These are phyloP conservation scores for Cryptococcus wingfieldii DNA, from an alignment of 1,284 basidiomycete species.

Conservation along the genomic window DNA sequence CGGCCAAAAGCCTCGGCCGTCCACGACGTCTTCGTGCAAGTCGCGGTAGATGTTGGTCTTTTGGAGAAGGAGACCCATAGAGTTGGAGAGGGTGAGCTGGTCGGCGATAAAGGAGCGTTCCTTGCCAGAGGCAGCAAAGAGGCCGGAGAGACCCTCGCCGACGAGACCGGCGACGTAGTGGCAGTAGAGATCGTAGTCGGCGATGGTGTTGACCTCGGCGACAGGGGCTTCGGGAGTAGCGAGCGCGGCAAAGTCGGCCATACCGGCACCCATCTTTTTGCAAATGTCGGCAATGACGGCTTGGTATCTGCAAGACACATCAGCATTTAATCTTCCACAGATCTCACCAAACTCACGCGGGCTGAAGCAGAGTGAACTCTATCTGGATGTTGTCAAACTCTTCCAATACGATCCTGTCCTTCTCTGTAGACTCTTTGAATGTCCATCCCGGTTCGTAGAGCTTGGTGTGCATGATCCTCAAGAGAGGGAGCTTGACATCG, in stretches of 20 bases:
- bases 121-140: constrained; percentile 84
- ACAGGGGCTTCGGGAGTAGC: constrained; percentile 65
- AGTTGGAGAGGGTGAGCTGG: constrained; percentile 85
- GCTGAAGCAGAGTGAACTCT: constrained; percentile 68
- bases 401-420: constrained; percentile 80
- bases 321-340: not conserved
- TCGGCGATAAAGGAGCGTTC: constrained; percentile 71
- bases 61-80: constrained; percentile 94
- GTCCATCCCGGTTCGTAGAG: constrained; percentile 83
- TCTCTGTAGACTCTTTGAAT: constrained; percentile 77
- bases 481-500: constrained; percentile 76
- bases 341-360: constrained; percentile 51
- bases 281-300: constrained; percentile 77
- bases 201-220: constrained; percentile 64
- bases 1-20: constrained; percentile 91
- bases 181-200: constrained; percentile 95
- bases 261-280: constrained; percentile 83
- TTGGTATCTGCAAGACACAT: constrained; percentile 59
- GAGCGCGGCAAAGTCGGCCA: constrained; percentile 90
- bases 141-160: constrained; percentile 87
- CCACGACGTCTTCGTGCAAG: constrained; percentile 84
- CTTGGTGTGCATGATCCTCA: constrained; percentile 78
- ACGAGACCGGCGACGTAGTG: constrained; percentile 98
- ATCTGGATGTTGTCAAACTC: constrained; percentile 81
- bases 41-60: constrained; percentile 99